Conservation (phyloP, 306 rosid genomes). For the Lithocarpus polystachyus region DNA sequence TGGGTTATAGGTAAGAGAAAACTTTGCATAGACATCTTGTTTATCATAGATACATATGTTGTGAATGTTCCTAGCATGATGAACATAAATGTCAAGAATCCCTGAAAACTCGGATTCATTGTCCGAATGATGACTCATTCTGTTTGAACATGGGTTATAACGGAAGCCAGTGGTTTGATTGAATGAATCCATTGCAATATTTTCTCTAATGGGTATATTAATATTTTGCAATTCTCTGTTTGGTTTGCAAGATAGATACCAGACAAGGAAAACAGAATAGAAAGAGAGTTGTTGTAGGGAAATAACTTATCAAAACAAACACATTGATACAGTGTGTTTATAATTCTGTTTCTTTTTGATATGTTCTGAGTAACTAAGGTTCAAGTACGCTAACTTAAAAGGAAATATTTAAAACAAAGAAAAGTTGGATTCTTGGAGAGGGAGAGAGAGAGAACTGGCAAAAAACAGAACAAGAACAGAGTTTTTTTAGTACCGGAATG, state of each 20-base stretch:
- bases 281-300: slow-evolving; percentile 12
- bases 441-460: no score
- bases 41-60: slow-evolving; percentile 92
- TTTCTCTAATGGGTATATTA: not conserved
- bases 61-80: slow-evolving; percentile 86
- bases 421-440: not conserved
- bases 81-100: slow-evolving; percentile 76
- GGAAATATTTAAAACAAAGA: slow-evolving; percentile 3
- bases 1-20: slow-evolving; percentile 84
- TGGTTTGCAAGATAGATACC: slow-evolving; percentile 10
- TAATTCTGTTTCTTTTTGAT: not conserved
- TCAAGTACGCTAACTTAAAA: not conserved
- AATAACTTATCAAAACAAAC: slow-evolving; percentile 18
- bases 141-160: slow-evolving; percentile 47
- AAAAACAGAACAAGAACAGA: slow-evolving; percentile 16
- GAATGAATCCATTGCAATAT: slow-evolving; percentile 63
- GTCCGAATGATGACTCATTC: slow-evolving; percentile 21
- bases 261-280: slow-evolving; percentile 1
- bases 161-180: slow-evolving; percentile 47
- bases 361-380: not conserved
- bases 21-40: slow-evolving; percentile 91
- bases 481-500: slow-evolving; percentile 1
- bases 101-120: slow-evolving; percentile 52
- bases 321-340: not conserved
- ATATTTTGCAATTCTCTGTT: not conserved